phyloP scores from a whole-genome alignment of 73 alveolate species.

The Uronychia setigera region DNA sequence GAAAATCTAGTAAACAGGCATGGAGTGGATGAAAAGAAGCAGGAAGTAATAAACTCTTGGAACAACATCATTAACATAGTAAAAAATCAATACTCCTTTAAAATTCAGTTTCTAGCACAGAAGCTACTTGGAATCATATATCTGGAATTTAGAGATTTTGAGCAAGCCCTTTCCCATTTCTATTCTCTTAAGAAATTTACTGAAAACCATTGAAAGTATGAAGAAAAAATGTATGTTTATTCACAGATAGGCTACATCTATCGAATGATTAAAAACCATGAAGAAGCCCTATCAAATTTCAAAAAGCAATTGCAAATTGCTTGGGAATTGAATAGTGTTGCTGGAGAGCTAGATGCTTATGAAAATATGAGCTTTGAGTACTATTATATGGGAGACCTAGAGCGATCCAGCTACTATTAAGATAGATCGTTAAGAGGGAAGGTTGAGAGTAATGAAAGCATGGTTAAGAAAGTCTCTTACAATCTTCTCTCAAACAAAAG shows the following conservation, averaged over 20 bases:
- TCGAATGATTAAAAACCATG: conserved; percentile 49
- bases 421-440: conserved; percentile 47
- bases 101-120: neutral
- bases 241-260: conserved; percentile 50
- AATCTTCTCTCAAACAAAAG: conserved; percentile 24
- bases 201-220: conserved; percentile 17
- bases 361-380: conserved; percentile 43
- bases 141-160: neutral
- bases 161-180: neutral
- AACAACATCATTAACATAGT: neutral
- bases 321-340: conserved; percentile 28
- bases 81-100: neutral
- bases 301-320: conserved; percentile 52
- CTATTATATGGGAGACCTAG: conserved; percentile 36
- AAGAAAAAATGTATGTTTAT: conserved; percentile 46
- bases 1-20: neutral
- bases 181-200: conserved; percentile 12
- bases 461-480: conserved; percentile 26
- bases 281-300: conserved; percentile 42
- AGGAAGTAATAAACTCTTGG: neutral
- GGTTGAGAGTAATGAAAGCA: conserved; percentile 33
- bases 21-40: neutral
- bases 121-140: neutral
- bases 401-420: conserved; percentile 25
- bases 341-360: conserved; percentile 45